Conservation (phyloP, 441 rosid genomes). For the Eutrema salsugineum region DNA sequence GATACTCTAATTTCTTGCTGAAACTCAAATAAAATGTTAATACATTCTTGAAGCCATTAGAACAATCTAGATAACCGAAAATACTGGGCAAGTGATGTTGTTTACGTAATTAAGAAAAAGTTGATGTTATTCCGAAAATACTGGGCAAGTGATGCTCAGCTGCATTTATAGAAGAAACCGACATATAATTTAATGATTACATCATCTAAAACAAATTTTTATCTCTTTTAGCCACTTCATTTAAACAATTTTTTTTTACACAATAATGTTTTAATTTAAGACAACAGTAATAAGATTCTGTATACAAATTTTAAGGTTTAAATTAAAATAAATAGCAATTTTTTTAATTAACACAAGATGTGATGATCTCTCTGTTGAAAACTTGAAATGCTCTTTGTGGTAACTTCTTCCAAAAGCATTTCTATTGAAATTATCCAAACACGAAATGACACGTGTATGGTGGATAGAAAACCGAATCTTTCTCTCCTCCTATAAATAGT, state of each 20-base stretch:
- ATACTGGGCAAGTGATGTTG: neutral
- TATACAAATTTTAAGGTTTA: neutral
- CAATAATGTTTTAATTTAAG: neutral
- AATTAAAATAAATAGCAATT: neutral
- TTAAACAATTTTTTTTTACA: no score
- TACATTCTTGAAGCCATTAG: neutral
- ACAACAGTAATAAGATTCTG: neutral
- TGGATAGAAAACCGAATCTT: slow-evolving; percentile 8
- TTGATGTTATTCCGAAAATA: neutral
- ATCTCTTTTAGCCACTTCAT: neutral
- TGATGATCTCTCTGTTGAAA: neutral
- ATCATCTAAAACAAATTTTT: no score
- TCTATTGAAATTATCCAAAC: neutral
- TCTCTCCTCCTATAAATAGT: slow-evolving; percentile 36
- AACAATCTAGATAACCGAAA: neutral
- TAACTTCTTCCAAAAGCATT: neutral
- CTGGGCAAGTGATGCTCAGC: no score
- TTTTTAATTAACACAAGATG: neutral
- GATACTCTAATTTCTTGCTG: neutral
- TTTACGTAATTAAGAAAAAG: neutral
- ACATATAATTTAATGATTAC: neutral
- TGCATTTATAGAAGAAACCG: neutral
- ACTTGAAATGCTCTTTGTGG: neutral
- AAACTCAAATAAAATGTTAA: neutral
- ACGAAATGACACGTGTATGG: slow-evolving; percentile 52